Conservation (phyloP, 2,329 filamentous ascomycete genomes). For the Lachnellula arida region DNA sequence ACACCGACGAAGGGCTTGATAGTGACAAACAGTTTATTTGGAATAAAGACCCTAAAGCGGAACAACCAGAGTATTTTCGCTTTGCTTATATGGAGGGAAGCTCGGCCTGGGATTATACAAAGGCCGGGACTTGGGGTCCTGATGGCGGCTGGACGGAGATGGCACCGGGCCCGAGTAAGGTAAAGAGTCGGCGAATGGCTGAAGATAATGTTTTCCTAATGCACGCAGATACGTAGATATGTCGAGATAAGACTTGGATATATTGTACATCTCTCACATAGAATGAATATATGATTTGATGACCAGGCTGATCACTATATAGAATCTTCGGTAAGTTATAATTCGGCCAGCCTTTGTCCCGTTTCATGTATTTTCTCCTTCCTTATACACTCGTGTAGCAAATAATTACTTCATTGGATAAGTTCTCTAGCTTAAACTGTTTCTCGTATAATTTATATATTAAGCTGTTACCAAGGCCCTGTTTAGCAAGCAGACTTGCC, state of each 20-base stretch:
- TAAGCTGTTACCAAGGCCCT: too few relatives aligned
- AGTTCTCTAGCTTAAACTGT: too few relatives aligned
- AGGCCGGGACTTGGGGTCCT: constrained; percentile 64
- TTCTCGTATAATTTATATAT: too few relatives aligned
- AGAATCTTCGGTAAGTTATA: too few relatives aligned
- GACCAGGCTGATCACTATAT: too few relatives aligned
- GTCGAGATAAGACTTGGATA: neutral
- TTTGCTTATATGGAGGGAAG: constrained; percentile 70
- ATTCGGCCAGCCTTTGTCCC: too few relatives aligned
- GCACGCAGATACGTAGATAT: neutral
- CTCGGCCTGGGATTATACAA: constrained; percentile 64
- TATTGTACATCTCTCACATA: neutral
- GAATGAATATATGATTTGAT: neutral
- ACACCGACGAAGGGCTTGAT: constrained; percentile 49
- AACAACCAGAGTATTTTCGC: constrained; percentile 66
- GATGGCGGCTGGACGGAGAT: constrained; percentile 64
- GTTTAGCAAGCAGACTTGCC: too few relatives aligned
- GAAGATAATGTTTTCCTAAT: constrained; percentile 2
- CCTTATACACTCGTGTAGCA: too few relatives aligned
- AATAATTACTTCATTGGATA: too few relatives aligned
- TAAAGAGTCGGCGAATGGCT: constrained; percentile 24
- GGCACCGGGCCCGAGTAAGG: constrained; percentile 33
- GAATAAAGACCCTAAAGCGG: constrained; percentile 43
- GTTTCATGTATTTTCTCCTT: too few relatives aligned
- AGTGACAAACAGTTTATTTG: constrained; percentile 53